Evolutionary conservation across 768 basidiomycete genomes (phyloP).

Genomic region (Trametes gibbosa): DNA sequence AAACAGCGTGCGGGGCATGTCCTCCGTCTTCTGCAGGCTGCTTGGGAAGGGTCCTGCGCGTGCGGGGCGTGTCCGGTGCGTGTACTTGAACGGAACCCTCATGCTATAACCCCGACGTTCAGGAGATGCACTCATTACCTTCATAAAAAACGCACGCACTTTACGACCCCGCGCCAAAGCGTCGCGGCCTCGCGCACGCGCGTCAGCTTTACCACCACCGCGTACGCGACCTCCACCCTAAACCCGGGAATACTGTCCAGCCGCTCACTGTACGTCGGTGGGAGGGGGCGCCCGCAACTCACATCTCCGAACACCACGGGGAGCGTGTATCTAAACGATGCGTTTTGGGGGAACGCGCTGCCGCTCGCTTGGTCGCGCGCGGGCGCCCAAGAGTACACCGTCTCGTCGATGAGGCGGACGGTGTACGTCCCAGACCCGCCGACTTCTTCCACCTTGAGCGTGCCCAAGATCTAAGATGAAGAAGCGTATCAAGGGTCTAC

Average conservation of each 20-base stretch:
- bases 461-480: slow-evolving; percentile 26
- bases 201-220: slow-evolving; percentile 21
- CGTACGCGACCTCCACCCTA: slow-evolving; percentile 24
- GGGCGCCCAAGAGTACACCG: slow-evolving; percentile 24
- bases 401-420: slow-evolving; percentile 17
- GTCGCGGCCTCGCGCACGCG: slow-evolving; percentile 17
- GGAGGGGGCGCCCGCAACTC: slow-evolving; percentile 15
- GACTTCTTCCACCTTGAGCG: slow-evolving; percentile 27
- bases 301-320: slow-evolving; percentile 22
- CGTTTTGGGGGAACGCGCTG: slow-evolving; percentile 22
- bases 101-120: slow-evolving; percentile 8
- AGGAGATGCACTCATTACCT: no score
- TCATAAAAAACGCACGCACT: not conserved
- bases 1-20: slow-evolving; percentile 24
- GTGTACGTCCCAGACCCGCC: slow-evolving; percentile 23
- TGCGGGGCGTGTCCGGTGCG: slow-evolving; percentile 22
- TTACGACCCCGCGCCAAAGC: slow-evolving; percentile 20
- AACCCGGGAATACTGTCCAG: slow-evolving; percentile 26
- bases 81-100: slow-evolving; percentile 23
- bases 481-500: no score
- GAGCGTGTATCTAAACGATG: slow-evolving; percentile 24
- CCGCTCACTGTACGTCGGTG: slow-evolving; percentile 24
- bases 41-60: slow-evolving; percentile 22
- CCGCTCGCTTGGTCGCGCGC: not conserved
- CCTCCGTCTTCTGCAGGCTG: slow-evolving; percentile 8